Evolutionary conservation across 2,329 filamentous ascomycete species (phyloP), one percentile per base, ranked within the genome.

Genomic region (Alternaria conjuncta): DNA sequence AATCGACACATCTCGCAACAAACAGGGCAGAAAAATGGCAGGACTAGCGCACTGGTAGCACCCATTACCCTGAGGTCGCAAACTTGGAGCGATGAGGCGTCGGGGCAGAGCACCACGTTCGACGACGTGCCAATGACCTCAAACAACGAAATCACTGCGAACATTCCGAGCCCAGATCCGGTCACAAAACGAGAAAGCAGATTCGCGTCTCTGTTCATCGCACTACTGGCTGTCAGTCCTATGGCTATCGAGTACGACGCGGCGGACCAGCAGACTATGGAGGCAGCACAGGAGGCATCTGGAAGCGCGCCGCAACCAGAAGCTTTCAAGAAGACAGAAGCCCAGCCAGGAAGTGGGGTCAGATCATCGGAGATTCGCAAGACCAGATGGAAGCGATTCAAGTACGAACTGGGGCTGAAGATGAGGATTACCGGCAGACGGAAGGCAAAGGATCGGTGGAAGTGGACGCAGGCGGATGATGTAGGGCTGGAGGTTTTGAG

Each of bases 401-500:
- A 67, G 20, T 62, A 67, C 12, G 62, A 64, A 55, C 25, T 70
- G 23, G 50, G 54, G 5, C 28, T 69, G 41, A 66, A 63, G 49
- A 63, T 63, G 49, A 68, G 53, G 18, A 62, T 32, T n/a, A 47
- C 41, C 3, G 36, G 30, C 23, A 60, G 26, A 26, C 20, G 44
- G 15, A 67, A 67, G 23, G 53, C 23, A 10, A 66, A 65, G 25
- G 49, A 55, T 18, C 50, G 51, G 43, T 49, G 55, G 36, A 47
- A 56, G 12, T 51, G 36, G 28, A 49, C 36, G 0, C 61, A 54
- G 30, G 46, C 46, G 7, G 61, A 64, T 3, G 30, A 67, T 11
- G 41, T 64, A 5, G 60, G 67, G 18, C 12, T 67, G 15, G 92
- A 96, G 88, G 87, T 88, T 71, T 92, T 97, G 89, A 88, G 91